Conservation (phyloP, 257 asterid genomes). For the Solanum acaule region DNA sequence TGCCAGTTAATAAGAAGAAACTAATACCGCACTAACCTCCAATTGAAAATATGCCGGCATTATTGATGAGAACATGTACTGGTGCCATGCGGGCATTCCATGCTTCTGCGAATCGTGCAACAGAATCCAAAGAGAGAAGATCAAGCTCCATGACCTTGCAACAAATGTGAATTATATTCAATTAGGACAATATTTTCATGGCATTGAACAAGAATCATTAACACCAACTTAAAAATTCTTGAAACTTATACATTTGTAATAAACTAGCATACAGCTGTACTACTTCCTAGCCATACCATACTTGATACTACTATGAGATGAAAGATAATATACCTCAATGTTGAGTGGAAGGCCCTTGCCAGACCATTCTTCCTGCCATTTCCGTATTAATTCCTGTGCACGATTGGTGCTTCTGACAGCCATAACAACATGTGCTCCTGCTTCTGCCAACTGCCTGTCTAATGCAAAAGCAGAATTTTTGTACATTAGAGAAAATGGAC, state of each 20-base stretch:
- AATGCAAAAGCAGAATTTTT: constrained; percentile 5
- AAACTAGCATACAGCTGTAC: neutral
- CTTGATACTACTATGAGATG: neutral
- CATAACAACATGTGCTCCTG: constrained; percentile 95
- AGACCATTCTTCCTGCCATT: constrained; percentile 81
- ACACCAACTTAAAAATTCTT: neutral
- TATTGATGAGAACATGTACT: constrained; percentile 74
- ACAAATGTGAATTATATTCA: neutral
- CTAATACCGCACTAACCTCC: constrained; percentile 40
- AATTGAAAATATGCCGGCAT: constrained; percentile 90
- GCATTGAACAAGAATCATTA: neutral
- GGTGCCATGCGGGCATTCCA: constrained; percentile 75
- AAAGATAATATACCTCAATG: constrained; percentile 52
- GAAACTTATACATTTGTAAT: neutral
- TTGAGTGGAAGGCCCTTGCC: constrained; percentile 83
- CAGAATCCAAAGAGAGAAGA: constrained; percentile 85
- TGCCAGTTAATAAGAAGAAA: neutral
- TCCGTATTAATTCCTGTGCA: constrained; percentile 58
- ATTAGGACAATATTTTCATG: neutral
- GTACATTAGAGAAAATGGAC: neutral
- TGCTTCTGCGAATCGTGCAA: constrained; percentile 72
- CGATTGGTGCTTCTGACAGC: constrained; percentile 82
- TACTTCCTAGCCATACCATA: neutral
- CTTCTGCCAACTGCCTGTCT: constrained; percentile 79
- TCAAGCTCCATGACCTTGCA: constrained; percentile 88